Base-by-base conservation (phyloP, 768 basidiomycete genomes). In the Brasilioporus rufonigricans region DNA sequence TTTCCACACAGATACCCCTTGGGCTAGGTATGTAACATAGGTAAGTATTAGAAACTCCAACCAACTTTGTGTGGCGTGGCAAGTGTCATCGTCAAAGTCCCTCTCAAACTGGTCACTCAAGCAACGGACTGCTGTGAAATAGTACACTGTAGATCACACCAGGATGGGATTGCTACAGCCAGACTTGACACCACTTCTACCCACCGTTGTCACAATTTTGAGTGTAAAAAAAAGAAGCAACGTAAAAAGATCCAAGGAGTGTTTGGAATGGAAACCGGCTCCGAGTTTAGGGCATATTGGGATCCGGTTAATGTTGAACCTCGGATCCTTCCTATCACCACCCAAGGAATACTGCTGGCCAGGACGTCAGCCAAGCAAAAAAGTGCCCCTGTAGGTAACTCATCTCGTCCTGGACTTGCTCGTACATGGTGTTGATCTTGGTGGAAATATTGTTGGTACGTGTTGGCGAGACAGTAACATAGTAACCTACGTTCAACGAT, bases 391-490 rank as follows among this genome's bases (percentile, higher is more conserved):
- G 16, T 16, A 1, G 35, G 8, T 16, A 36, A n/a, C 69, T 47
- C n/a, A 71, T 65, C 57, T 60, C 68, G 54, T 83, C 82, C 39
- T 70, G 74, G 48, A 72, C 64, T 47, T 74, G 75, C 56, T 85
- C 83, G 43, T 81, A 75, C 33, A 76, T 82, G 6, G 83, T 83
- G 62, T 85, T 81, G 52, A 86, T 81, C 69, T 83, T 83, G 71
- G 86, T 84, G 31, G 83, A 82, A 59, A 86, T 80, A 58, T 79
- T 80, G 46, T 77, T 76, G 40, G 76, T 58, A 44, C 1, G 5
- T 45, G 57, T 65, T 65, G 41, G 47, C 29, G 3, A 8, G 14
- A 23, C 31, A 26, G 52, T 57, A 18, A 35, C 39, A 2, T 26
- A n/a, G 19, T 12, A 9, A 10, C 7, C 29, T 7, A 14, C 7